Conservation (phyloP, 495 filamentous ascomycete species). For the Astrothelium macrocarpum region DNA sequence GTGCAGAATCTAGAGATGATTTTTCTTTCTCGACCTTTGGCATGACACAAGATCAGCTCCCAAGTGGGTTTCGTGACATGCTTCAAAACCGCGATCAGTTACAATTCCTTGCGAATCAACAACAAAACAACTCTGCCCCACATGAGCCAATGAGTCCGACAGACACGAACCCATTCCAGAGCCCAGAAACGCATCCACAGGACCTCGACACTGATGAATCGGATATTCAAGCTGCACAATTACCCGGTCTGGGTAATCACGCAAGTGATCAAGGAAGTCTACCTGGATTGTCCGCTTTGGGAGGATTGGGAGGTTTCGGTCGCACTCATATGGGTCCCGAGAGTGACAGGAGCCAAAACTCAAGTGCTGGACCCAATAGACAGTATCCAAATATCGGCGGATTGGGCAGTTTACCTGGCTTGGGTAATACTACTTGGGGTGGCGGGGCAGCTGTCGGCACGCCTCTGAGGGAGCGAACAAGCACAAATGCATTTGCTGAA, state of each 20-base stretch:
- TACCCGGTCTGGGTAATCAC: constrained; percentile 48
- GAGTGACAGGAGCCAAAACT: constrained; percentile 79
- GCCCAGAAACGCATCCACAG: constrained; percentile 70
- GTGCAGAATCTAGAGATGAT: constrained; percentile 43
- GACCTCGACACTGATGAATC: constrained; percentile 52
- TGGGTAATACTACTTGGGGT: constrained; percentile 32
- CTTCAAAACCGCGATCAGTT: constrained; percentile 50
- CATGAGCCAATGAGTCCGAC: constrained; percentile 77
- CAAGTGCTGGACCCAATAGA: constrained; percentile 64
- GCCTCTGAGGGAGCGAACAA: constrained; percentile 35
- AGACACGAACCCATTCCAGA: constrained; percentile 95
- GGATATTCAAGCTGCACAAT: constrained; percentile 46
- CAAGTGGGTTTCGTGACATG: constrained; percentile 50
- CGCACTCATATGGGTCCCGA: constrained; percentile 46
- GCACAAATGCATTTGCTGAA: constrained; percentile 25
- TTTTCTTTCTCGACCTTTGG: constrained; percentile 57
- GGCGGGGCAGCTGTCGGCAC: background rate
- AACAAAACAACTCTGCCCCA: constrained; percentile 39
- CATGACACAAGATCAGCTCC: constrained; percentile 61
- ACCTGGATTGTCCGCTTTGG: constrained; percentile 31
- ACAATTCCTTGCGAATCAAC: constrained; percentile 47
- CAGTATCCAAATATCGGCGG: constrained; percentile 59
- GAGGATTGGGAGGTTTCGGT: constrained; percentile 25
- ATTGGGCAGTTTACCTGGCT: constrained; percentile 47
- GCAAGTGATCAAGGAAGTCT: constrained; percentile 40